These are phyloP conservation scores for Tolypocladium tropicale DNA, from an alignment of 2,329 filamentous ascomycete genomes.

Conservation along the genomic window DNA sequence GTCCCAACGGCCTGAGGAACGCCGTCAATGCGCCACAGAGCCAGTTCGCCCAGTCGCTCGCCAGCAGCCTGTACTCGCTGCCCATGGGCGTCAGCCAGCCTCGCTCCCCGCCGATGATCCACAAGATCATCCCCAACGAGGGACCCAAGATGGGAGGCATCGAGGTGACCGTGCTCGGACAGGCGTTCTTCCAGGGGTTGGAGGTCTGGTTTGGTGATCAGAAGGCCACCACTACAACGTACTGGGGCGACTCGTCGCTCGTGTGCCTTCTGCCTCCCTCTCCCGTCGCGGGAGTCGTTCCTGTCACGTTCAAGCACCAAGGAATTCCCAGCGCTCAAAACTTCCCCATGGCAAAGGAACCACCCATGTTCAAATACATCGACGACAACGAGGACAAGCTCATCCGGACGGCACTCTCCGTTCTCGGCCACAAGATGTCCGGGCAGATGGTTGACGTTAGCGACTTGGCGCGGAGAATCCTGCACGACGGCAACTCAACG, in stretches of 20 bases:
- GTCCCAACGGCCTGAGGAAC: conserved; percentile 48
- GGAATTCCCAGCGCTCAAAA: conserved; percentile 26
- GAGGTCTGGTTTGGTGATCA: conserved; percentile 74
- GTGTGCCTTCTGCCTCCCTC: conserved; percentile 70
- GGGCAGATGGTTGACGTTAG: conserved; percentile 51
- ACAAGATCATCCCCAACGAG: conserved; percentile 74
- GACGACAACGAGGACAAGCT: conserved; percentile 61
- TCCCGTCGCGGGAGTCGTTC: conserved; percentile 54
- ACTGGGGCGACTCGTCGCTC: conserved; percentile 70
- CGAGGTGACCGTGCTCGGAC: conserved; percentile 77
- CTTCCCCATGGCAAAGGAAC: conserved; percentile 28
- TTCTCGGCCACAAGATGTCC: conserved; percentile 55
- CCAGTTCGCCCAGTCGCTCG: conserved; percentile 37
- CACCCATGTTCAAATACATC: conserved; percentile 59
- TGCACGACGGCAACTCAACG: conserved; percentile 35
- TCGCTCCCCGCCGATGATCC: conserved; percentile 49
- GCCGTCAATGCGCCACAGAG: conserved; percentile 29
- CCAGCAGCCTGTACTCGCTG: conserved; percentile 38
- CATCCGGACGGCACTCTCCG: conserved; percentile 55
- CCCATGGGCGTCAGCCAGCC: conserved; percentile 38
- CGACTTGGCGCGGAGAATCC: conserved; percentile 51
- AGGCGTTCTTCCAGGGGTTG: conserved; percentile 63
- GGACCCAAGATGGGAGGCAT: conserved; percentile 76
- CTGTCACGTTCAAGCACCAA: conserved; percentile 57
- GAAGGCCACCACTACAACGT: conserved; percentile 61